These are phyloP conservation scores for Babesia divergens DNA, from an alignment of 169 alveolate genomes.

Conservation along the genomic window DNA sequence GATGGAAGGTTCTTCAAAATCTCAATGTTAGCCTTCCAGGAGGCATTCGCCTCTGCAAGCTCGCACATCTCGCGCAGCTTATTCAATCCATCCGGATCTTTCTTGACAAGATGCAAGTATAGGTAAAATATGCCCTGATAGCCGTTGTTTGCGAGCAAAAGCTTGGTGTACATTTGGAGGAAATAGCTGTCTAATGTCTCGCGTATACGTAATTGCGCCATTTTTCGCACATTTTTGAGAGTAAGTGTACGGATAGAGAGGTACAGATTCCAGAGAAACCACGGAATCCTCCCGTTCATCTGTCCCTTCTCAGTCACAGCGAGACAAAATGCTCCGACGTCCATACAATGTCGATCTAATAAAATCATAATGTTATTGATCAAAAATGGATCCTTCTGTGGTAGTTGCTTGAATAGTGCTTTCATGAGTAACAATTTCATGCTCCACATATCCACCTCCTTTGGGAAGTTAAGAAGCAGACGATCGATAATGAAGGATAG, in stretches of 20 bases:
- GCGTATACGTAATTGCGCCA: neutral
- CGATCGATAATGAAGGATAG: neutral
- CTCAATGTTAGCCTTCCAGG: slow-evolving; percentile 25
- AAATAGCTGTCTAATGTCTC: slow-evolving; percentile 3
- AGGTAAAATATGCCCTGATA: slow-evolving; percentile 28
- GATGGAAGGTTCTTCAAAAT: slow-evolving; percentile 12
- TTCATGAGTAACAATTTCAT: neutral
- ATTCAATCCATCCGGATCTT: neutral
- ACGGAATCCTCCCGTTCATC: slow-evolving; percentile 29
- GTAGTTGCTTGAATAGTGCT: neutral
- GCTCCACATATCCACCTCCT: slow-evolving; percentile 33
- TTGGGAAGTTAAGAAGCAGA: slow-evolving; percentile 25
- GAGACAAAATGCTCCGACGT: neutral
- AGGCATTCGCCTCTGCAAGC: slow-evolving; percentile 4
- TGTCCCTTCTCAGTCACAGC: neutral
- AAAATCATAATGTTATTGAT: neutral
- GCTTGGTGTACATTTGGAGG: neutral
- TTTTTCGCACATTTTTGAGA: neutral
- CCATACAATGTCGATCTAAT: slow-evolving; percentile 4
- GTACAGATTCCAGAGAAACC: slow-evolving; percentile 16
- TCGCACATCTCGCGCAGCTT: slow-evolving; percentile 22
- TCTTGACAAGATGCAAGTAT: neutral
- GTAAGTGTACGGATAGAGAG: neutral
- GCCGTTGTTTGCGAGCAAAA: slow-evolving; percentile 11
- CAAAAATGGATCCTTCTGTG: neutral